Base-by-base conservation (phyloP, 2,329 filamentous ascomycete species). In the Seiridium cupressi region DNA sequence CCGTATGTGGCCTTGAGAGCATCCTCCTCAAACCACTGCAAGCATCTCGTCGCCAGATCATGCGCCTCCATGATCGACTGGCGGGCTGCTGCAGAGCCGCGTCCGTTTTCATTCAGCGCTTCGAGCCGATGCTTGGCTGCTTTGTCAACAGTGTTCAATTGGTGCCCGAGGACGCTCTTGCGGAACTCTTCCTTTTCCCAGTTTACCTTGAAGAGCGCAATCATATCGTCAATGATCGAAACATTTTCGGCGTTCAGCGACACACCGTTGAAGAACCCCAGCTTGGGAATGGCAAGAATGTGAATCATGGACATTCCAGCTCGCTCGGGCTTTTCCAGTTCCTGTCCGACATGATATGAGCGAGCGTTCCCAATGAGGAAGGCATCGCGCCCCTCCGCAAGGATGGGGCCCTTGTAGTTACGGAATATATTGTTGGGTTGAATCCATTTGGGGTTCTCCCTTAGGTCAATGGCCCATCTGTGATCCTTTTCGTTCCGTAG, bases 261-360 rank as follows among this genome's bases (percentile, higher is more conserved):
- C 10, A 69, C 66, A 3, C 63, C 68, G 58, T 69, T 69, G 61
- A 63, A 69, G n/a, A 69, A 47, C 0, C 35, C 11, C 4, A 51
- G 51, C 18, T 55, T 61, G n/a, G 66, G 60, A 8, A 69, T 63
- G n/a, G 31, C 63, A 1, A 69, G 58, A 10, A 69, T 53, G 51
- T 69, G 68, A 3, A 69, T 49, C 46, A 64, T 58, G 3, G 66
- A 69, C 68, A 69, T 69, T 55, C 64, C 61, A 13, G 66, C 64
- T 6, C 8, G 7, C 9, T 8, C 36, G 1, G 61, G 55, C 11
- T 36, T 31, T 0, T 32, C 57, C 2, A 13, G 38, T 53, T 69
- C 68, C 54, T 69, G 68, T 4, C 1, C 62, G 1, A 38, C 46
- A 57, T 62, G 62, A 56, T 69, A 69, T 1, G 68, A 69, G 7